Evolutionary conservation across 2,329 filamentous ascomycete species (phyloP).

Genomic region (Colletotrichum lini): DNA sequence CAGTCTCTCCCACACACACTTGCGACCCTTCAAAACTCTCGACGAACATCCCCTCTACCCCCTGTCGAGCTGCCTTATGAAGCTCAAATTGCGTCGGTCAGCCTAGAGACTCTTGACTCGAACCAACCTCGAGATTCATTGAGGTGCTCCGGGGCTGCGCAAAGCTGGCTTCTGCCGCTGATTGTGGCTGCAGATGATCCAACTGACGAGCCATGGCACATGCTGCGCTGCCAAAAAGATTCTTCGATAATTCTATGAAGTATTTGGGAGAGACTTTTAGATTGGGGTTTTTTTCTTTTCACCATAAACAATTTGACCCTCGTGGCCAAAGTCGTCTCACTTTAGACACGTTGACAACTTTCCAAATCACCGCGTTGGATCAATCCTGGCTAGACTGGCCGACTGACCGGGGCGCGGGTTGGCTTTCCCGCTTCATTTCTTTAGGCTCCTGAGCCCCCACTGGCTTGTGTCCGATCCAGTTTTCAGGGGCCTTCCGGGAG

Average conservation of each 20-base stretch:
- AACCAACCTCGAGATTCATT: slow-evolving; percentile 15
- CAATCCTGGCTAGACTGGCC: slow-evolving; percentile 32
- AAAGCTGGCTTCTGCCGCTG: slow-evolving; percentile 11
- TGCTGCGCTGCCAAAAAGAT: too few relatives aligned
- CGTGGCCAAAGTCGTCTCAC: slow-evolving; percentile 2
- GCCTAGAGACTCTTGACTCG: slow-evolving; percentile 29
- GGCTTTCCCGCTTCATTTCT: slow-evolving; percentile 40
- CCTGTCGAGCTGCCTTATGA: slow-evolving; percentile 33
- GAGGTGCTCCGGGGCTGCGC: not conserved
- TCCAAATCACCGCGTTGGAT: slow-evolving; percentile 19
- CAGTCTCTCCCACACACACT: slow-evolving; percentile 1
- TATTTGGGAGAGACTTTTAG: not conserved
- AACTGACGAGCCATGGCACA: not conserved
- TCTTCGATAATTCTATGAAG: too few relatives aligned
- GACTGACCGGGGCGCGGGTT: slow-evolving; percentile 32
- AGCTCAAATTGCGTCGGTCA: slow-evolving; percentile 28
- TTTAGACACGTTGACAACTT: slow-evolving; percentile 1
- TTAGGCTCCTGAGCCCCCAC: slow-evolving; percentile 41
- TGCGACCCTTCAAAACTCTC: not conserved
- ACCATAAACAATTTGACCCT: not conserved
- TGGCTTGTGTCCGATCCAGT: slow-evolving; percentile 41
- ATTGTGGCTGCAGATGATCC: not conserved
- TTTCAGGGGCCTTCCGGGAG: slow-evolving; percentile 42
- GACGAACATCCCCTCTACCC: slow-evolving; percentile 18
- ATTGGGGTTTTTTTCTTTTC: not conserved